Evolutionary conservation across 768 basidiomycete species (phyloP), one percentile per base, ranked within the genome.

Genomic region (Kwoniella mangroviensis): DNA sequence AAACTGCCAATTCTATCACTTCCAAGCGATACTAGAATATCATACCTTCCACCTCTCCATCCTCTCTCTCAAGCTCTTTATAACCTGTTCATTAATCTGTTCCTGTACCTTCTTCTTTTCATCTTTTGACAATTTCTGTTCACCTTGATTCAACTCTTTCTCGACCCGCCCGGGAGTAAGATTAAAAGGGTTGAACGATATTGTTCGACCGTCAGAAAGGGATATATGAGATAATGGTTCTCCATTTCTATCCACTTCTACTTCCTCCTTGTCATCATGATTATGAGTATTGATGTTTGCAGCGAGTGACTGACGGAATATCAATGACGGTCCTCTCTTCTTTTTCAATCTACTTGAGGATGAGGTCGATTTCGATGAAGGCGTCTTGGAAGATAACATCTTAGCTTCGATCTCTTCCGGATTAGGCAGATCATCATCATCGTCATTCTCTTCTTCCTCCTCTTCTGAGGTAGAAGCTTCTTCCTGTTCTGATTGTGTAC

Each of bases 161-260:
- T 77, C 69, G 15, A 80, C 65, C 24, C 63, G 19, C 9, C 52
- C 71, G 6, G 1, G 92, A 89, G 2, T 90, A 89, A 15, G 91
- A 89, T 68, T 86, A 86, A 95, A 84, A 10, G 93, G 93, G 74
- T 96, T 91, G 76, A 96, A 94, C 79, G 90, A 89, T 26, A 96
- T 86, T n/a, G 91, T 82, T 74, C 90, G 89, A 0, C 93, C 93
- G 73, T 93, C 92, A 51, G 86, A 88, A 42, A 77, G 58, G 43
- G 65, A 17, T 17, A 75, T 72, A 53, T 59, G 45, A 9, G 72
- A 49, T 22, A 66, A 6, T 9, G 51, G 51, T 40, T 56, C 72
- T 19, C 63, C 71, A 56, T 60, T 24, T 11, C 26, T 42, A 17
- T 40, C 52, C n/a, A 24, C 34, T 10, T 65, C 54, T 43, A 2